Conservation (phyloP, 495 filamentous ascomycete species). For the Neurospora cerealis region DNA sequence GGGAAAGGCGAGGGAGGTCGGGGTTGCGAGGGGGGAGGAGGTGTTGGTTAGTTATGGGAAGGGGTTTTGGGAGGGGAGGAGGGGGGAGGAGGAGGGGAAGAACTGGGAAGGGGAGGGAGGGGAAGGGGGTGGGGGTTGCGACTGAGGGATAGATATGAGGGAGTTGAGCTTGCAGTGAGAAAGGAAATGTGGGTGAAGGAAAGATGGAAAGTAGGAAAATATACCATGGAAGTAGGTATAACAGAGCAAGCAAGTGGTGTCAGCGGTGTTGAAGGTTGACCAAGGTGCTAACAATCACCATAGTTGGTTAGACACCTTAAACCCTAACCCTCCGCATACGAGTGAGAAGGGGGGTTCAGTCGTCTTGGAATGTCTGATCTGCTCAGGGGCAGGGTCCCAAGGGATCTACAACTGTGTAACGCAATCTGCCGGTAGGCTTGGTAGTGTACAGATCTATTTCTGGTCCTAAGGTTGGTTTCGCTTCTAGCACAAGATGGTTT, state of each 20-base stretch:
- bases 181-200: background rate
- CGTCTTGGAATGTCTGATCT: background rate
- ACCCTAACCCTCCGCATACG: background rate
- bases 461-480: background rate
- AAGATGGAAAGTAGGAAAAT: background rate
- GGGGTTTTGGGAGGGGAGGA: conserved; percentile 45
- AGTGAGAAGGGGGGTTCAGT: background rate
- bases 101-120: background rate
- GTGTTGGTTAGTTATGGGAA: conserved; percentile 60
- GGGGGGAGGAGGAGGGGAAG: conserved; percentile 21
- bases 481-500: background rate
- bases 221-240: background rate
- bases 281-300: background rate
- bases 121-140: too few relatives aligned
- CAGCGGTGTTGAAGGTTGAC: background rate
- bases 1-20: conserved; percentile 28
- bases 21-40: conserved; percentile 15
- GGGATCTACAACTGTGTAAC: background rate
- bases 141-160: background rate
- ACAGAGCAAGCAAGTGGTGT: background rate
- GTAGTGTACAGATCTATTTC: background rate
- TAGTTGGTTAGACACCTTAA: background rate
- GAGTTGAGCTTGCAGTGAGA: too few relatives aligned
- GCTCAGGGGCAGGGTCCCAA: background rate
- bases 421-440: background rate